A percentile compares a stretch with the other conserved stretches of the same genome.
These are phyloP conservation scores for Martiniozyma abietophila DNA, from an alignment of 805 yeast species.

Conservation along the genomic window DNA sequence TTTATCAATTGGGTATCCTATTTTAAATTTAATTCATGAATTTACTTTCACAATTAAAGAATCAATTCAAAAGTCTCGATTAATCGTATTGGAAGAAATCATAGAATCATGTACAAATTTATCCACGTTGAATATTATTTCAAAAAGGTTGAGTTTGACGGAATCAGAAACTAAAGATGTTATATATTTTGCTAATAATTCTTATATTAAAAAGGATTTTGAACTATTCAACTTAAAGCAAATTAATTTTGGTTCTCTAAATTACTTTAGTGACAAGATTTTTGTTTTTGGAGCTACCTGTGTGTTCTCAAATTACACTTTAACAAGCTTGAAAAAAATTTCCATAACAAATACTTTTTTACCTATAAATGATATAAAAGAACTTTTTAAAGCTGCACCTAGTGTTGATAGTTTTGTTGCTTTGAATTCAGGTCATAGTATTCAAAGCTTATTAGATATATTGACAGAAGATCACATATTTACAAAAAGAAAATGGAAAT, in stretches of 20 bases:
- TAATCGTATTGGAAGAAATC: slow-evolving; percentile 1
- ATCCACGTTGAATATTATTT: slow-evolving; percentile 1
- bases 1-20: slow-evolving; percentile 2
- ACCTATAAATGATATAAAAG: not conserved
- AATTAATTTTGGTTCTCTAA: not conserved
- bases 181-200: no score
- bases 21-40: not conserved
- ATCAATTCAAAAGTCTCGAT: not conserved
- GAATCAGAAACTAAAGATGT: not conserved
- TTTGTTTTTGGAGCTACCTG: not conserved
- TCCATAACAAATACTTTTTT: not conserved
- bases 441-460: not conserved
- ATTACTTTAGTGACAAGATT: not conserved
- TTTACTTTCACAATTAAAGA: not conserved
- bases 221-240: slow-evolving; percentile 3
- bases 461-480: not conserved
- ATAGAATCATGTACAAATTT: slow-evolving; percentile 2
- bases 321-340: not conserved
- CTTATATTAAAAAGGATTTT: no score
- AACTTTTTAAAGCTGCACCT: not conserved
- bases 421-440: slow-evolving; percentile 1
- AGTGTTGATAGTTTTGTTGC: not conserved
- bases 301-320: not conserved
- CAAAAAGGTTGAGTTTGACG: not conserved
- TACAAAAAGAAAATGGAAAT: not conserved